These are phyloP conservation scores for Tuber magnatum DNA, from an alignment of 495 filamentous ascomycete species.

Conservation along the genomic window DNA sequence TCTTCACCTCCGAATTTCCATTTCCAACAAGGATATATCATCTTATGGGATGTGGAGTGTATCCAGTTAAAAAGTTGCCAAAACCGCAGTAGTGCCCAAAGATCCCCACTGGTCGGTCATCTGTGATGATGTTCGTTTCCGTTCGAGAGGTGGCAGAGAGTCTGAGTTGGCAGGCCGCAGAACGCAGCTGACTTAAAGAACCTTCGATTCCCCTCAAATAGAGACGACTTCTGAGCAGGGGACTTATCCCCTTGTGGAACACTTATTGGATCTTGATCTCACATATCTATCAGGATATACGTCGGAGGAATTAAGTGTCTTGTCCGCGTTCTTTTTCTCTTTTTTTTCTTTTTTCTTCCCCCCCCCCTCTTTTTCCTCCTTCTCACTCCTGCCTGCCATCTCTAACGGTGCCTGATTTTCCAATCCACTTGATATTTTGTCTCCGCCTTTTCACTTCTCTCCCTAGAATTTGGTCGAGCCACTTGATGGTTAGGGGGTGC, in stretches of 20 bases:
- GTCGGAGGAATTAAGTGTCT: neutral
- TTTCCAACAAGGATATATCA: neutral
- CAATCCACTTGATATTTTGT: neutral
- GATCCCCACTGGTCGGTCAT: slow-evolving; percentile 23
- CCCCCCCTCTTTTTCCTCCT: neutral
- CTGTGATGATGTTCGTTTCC: slow-evolving; percentile 31
- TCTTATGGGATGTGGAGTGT: neutral
- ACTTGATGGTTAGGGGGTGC: neutral
- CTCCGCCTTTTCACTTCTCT: neutral
- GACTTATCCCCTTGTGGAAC: slow-evolving; percentile 14
- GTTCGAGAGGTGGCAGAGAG: slow-evolving; percentile 30
- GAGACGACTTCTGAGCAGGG: slow-evolving; percentile 2
- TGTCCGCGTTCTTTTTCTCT: neutral
- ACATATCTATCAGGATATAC: neutral
- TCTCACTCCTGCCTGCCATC: neutral
- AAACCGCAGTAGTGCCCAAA: neutral
- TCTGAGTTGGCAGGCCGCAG: slow-evolving; percentile 34
- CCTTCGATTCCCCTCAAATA: slow-evolving; percentile 35
- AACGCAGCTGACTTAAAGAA: slow-evolving; percentile 36
- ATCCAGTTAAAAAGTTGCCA: neutral
- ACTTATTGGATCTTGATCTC: slow-evolving; percentile 1
- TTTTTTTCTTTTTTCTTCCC: neutral
- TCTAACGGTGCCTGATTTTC: neutral
- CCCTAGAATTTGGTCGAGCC: neutral
- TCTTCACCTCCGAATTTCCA: slow-evolving; percentile 10